Conservation (phyloP, 768 basidiomycete species). For the Leccinum disarticulatum region DNA sequence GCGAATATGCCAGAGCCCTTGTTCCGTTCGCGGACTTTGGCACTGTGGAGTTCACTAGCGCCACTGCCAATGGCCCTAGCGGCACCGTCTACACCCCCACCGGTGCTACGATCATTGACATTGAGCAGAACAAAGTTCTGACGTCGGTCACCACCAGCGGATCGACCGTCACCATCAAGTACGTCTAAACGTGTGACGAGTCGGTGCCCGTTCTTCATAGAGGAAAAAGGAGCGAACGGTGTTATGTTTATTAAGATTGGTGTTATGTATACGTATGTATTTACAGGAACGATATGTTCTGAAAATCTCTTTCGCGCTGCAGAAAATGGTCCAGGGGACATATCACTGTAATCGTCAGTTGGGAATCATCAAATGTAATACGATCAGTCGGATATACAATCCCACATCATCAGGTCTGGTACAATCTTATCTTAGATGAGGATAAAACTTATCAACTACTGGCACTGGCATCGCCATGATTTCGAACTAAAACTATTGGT, state of each 20-base stretch:
- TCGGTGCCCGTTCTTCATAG: not conserved
- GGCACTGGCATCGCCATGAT: too few species aligned
- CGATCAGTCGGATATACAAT: not conserved
- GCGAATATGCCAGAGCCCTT: too few species aligned
- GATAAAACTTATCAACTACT: not conserved
- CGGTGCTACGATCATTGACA: slow-evolving; percentile 14
- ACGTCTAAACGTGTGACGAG: slow-evolving; percentile 2
- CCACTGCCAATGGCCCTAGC: slow-evolving; percentile 8
- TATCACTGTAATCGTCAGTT: not conserved
- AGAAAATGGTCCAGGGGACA: not conserved
- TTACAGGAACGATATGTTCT: not conserved
- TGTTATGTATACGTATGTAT: not conserved
- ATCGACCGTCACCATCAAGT: slow-evolving; percentile 5
- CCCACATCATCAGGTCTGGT: not conserved
- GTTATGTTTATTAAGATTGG: not conserved
- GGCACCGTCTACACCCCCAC: slow-evolving; percentile 12
- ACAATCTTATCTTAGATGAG: not conserved
- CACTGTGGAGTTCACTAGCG: slow-evolving; percentile 15
- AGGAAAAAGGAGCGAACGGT: not conserved
- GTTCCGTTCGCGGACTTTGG: slow-evolving; percentile 18
- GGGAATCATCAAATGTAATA: not conserved
- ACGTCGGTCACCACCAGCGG: slow-evolving; percentile 15
- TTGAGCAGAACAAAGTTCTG: slow-evolving; percentile 11
- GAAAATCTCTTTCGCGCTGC: not conserved
- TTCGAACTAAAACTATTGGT: not conserved